Conservation (phyloP, 495 filamentous ascomycete genomes). For the Amniculicola lignicola region DNA sequence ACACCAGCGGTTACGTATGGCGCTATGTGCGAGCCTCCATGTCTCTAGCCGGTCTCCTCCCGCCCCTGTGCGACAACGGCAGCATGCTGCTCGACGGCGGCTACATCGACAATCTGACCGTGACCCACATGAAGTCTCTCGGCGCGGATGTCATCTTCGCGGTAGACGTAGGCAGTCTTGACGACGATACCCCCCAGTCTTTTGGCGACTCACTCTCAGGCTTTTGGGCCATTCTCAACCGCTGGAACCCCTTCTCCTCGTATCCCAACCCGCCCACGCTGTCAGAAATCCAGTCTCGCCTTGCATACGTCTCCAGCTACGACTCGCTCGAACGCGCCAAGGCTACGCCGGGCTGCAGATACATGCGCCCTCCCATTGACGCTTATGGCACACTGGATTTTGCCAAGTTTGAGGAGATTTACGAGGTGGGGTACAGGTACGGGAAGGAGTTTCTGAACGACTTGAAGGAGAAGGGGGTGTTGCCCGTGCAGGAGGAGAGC, state of each 20-base stretch:
- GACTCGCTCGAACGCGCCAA: conserved; percentile 95
- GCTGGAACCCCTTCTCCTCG: conserved; percentile 92
- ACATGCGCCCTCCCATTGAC: conserved; percentile 94
- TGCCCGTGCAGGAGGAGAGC: conserved; percentile 67
- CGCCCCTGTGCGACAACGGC: conserved; percentile 93
- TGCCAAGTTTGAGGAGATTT: conserved; percentile 96
- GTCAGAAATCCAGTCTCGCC: conserved; percentile 88
- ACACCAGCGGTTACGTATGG: conserved; percentile 95
- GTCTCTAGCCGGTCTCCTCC: conserved; percentile 88
- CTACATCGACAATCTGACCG: conserved; percentile 95
- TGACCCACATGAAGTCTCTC: conserved; percentile 92
- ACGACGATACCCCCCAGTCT: conserved; percentile 83
- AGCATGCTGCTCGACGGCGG: conserved; percentile 94
- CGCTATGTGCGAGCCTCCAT: conserved; percentile 93
- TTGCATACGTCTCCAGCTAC: conserved; percentile 90
- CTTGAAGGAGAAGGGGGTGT: conserved; percentile 69
- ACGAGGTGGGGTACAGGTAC: conserved; percentile 79
- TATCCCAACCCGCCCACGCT: conserved; percentile 89
- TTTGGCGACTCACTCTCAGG: conserved; percentile 96
- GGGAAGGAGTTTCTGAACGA: conserved; percentile 73
- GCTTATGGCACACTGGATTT: conserved; percentile 93
- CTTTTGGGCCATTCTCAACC: conserved; percentile 86
- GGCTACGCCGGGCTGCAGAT: conserved; percentile 77
- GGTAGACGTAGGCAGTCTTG: conserved; percentile 85
- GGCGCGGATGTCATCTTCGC: conserved; percentile 94